Base-by-base conservation (phyloP, 108 stramenopile genomes). In the Parietichytrium sp. region DNA sequence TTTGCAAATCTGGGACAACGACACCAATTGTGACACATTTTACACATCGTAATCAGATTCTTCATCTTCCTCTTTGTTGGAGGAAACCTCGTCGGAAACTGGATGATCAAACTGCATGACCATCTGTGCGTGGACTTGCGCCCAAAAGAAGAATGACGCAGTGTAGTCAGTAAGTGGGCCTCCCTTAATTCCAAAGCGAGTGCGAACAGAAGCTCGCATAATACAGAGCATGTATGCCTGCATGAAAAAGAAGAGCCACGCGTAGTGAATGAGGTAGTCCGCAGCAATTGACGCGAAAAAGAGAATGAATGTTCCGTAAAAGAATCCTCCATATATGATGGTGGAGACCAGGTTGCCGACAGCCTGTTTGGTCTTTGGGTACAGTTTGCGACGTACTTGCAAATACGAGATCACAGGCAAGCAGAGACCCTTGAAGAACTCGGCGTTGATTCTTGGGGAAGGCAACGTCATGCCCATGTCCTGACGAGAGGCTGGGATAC, bases 201-300 rank as follows among this genome's bases (percentile, higher is more conserved):
- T 6, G 3, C 61, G 61, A n/a, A 72, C 42, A 2, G 33, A n/a
- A 20, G 20, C 33, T 33, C 61, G 61, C 10, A 72, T 10, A 20
- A 25, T 25, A 2, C 16, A 33, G 16, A 72, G 61, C 20, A 72
- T 36, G 4, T 45, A 72, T 10, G 38, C 61, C 29, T 72, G 29
- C 38, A 45, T 72, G 61, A 72, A 72, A 25, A 72, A 72, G 61
- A 33, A 72, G 61, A 72, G 61, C 61, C 61, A 72, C 10, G 16
- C 61, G 45, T 45, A 72, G 2, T 33, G 1, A 12, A 6, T 10
- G 42, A 72, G 36, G 33, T 42, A 33, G 1, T 10, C 16, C 42
- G 2, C 16, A 7, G 61, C 61, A 8, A 72, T 42, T 16, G 13
- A 23, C 23, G 20, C 23, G 20, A 42, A 33, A 27, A 72, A 72